Evolutionary conservation across 805 yeast species (phyloP), one percentile per base, ranked within the genome.

Genomic region (Huiozyma sinensis): DNA sequence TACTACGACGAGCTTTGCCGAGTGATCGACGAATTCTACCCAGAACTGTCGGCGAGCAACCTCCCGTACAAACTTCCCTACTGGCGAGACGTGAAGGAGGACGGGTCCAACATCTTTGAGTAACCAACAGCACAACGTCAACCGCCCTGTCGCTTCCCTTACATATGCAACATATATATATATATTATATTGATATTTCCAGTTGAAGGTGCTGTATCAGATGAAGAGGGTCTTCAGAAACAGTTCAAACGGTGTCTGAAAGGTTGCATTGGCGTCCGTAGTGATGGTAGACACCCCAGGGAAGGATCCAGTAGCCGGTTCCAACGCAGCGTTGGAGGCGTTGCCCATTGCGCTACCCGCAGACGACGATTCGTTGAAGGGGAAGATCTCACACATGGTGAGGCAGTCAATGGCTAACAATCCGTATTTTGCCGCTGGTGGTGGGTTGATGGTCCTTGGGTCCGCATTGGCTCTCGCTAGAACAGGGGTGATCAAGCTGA

Each of bases 371-470:
- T 10, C 34, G n/a, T 32, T 32, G 34, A 32, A 32, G 34, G 34
- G 34, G 10, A 32, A 32, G n/a, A n/a, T 32, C n/a, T 10, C 17
- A 17, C 9, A 17, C 37, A 9, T 79, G 5, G 64, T 77, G 54
- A 64, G 73, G 36, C 78, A 76, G 44, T 74, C 78, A 2, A 68
- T 83, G 46, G 71, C 71, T 24, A 73, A 76, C 33, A 90, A 90
- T 60, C 97, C 97, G n/a, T 88, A 87, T 62, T 90, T 92, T 68
- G 92, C 97, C 1, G 98, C 97, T 0, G 98, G 98, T 56, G 96
- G 97, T 54, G 98, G 98, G 0, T 69, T 92, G 36, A 92, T 92
- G 98, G 69, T 89, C 4, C 68, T 92, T 2, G 98, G 98, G n/a
- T 88, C 95, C 0, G 82, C 81, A 1, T 64, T 92, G 32, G 95